Evolutionary conservation across 441 rosid species (phyloP).

Genomic region (Euphorbia celastroides): DNA sequence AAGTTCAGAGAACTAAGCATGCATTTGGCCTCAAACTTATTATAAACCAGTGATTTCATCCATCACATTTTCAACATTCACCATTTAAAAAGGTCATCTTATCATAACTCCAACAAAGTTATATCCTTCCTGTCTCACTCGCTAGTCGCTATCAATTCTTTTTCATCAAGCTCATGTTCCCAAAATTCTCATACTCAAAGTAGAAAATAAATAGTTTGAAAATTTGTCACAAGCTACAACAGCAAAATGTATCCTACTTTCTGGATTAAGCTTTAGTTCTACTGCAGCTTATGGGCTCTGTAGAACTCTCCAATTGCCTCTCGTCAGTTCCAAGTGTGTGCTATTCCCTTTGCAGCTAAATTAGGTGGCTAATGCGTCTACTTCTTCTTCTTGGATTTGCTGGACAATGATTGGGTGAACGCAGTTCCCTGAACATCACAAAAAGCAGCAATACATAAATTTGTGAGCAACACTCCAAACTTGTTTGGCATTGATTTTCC

Average conservation of each 20-base stretch:
- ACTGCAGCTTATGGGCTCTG: slow-evolving; percentile 21
- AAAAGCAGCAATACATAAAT: slow-evolving; percentile 9
- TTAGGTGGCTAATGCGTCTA: slow-evolving; percentile 23
- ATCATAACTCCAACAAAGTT: slow-evolving; percentile 15
- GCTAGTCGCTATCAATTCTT: slow-evolving; percentile 17
- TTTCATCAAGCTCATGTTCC: slow-evolving; percentile 26
- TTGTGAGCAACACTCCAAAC: slow-evolving; percentile 12
- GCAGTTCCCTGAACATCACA: slow-evolving; percentile 69
- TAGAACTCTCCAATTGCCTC: slow-evolving; percentile 23
- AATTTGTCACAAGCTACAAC: slow-evolving; percentile 37
- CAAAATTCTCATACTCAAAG: slow-evolving; percentile 18
- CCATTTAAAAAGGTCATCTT: background rate
- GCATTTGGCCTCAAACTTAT: too few relatives aligned
- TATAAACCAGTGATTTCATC: too few relatives aligned
- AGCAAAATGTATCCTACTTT: slow-evolving; percentile 18
- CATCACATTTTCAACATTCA: too few relatives aligned
- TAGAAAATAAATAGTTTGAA: slow-evolving; percentile 12
- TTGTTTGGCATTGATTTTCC: too few relatives aligned
- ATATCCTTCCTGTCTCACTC: slow-evolving; percentile 24
- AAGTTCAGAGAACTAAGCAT: too few relatives aligned
- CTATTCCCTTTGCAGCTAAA: slow-evolving; percentile 24
- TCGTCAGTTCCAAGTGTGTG: slow-evolving; percentile 30
- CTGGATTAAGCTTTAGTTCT: slow-evolving; percentile 30
- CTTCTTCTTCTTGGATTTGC: slow-evolving; percentile 90
- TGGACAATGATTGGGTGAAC: slow-evolving; percentile 55